Percentiles rank a stretch among this genome's conserved stretches.
Conservation (phyloP, 306 rosid genomes). For the Cajanus cajan region DNA sequence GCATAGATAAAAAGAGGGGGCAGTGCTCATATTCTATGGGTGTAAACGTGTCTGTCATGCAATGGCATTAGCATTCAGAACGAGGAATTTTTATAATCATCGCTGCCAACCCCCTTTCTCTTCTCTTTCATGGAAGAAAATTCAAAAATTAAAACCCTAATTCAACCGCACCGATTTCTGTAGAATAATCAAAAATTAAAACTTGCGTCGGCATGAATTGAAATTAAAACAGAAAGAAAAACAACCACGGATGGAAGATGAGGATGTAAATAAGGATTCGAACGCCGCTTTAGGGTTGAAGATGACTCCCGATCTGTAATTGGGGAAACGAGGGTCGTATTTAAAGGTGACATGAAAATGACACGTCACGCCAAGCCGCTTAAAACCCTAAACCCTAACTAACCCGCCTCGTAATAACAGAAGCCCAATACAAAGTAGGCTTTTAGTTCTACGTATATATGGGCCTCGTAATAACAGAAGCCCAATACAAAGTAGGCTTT, state of each 20-base stretch:
- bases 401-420: neutral
- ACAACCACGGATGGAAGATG: no score
- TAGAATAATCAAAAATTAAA: neutral
- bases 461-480: neutral
- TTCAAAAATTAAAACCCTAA: no score
- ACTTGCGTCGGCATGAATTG: neutral
- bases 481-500: neutral
- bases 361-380: neutral
- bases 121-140: neutral
- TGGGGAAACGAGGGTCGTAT: neutral
- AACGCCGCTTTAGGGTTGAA: neutral
- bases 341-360: constrained; percentile 24
- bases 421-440: neutral
- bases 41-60: constrained; percentile 98
- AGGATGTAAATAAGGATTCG: neutral
- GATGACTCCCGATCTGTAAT: neutral
- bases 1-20: neutral
- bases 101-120: constrained; percentile 41
- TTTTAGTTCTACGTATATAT: neutral
- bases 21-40: constrained; percentile 99
- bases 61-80: constrained; percentile 83
- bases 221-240: no score
- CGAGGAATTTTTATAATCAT: constrained; percentile 99
- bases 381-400: constrained; percentile 12
- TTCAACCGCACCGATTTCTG: neutral